These are phyloP conservation scores for Groenewaldozyma tartarivorans DNA, from an alignment of 805 yeast genomes.

Conservation along the genomic window DNA sequence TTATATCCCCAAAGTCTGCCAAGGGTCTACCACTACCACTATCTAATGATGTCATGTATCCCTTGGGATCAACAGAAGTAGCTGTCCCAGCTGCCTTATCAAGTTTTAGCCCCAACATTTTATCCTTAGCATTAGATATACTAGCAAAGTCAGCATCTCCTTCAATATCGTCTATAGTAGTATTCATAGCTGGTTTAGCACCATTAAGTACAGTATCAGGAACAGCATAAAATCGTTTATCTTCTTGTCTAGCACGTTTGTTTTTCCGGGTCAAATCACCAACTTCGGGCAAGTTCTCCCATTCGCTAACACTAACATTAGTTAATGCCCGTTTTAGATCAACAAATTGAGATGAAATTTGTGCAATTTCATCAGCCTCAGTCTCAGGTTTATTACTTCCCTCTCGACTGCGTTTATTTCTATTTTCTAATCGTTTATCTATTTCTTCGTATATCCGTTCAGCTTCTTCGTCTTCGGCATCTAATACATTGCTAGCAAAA, in stretches of 20 bases:
- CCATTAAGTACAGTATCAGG: constrained; percentile 58
- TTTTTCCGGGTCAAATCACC: constrained; percentile 77
- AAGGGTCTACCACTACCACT: constrained; percentile 17
- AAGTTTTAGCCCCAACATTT: constrained; percentile 44
- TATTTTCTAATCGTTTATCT: constrained; percentile 41
- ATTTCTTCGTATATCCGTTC: constrained; percentile 56
- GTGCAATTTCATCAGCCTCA: constrained; percentile 19
- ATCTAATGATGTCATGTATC: constrained; percentile 36
- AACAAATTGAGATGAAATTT: constrained; percentile 47
- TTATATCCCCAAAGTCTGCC: constrained; percentile 44
- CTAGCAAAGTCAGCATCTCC: constrained; percentile 38
- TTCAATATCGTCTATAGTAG: constrained; percentile 26
- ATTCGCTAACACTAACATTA: constrained; percentile 53
- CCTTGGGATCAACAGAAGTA: constrained; percentile 28
- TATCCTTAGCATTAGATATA: constrained; percentile 56
- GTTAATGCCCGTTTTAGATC: constrained; percentile 60
- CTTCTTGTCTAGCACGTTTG: constrained; percentile 59
- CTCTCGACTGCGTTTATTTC: constrained; percentile 16
- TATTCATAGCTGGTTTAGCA: constrained; percentile 22
- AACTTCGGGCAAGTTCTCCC: constrained; percentile 81
- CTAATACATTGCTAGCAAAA: constrained; percentile 22
- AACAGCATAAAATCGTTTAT: constrained; percentile 67
- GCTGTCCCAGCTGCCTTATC: constrained; percentile 29
- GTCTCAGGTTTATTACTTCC: constrained; percentile 17
- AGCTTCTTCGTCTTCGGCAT: constrained; percentile 68